These are phyloP conservation scores for Talaromyces thailandensis DNA, from an alignment of 495 filamentous ascomycete genomes.

Conservation along the genomic window DNA sequence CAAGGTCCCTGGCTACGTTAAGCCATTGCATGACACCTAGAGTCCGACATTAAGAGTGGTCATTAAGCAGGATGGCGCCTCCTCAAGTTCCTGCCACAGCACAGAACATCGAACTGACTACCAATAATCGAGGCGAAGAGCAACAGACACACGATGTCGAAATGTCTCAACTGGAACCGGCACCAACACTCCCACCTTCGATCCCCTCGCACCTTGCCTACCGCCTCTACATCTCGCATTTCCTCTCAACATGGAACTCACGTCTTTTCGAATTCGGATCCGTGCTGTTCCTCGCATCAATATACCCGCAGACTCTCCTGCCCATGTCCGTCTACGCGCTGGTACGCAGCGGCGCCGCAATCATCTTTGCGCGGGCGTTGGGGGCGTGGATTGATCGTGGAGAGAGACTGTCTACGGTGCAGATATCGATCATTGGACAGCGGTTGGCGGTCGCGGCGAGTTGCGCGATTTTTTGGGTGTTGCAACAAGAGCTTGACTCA, in stretches of 20 bases:
- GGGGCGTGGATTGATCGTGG: constrained; percentile 28
- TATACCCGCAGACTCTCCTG: constrained; percentile 39
- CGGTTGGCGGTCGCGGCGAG: constrained; percentile 12
- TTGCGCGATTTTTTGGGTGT: constrained; percentile 10
- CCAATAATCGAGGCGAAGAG: not conserved
- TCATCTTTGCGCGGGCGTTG: constrained; percentile 22
- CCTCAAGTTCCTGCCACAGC: not conserved
- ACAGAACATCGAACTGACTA: not conserved
- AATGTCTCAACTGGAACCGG: not conserved
- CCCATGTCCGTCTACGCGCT: constrained; percentile 17
- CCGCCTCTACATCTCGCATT: constrained; percentile 43
- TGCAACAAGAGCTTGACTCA: constrained; percentile 7
- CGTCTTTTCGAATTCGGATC: constrained; percentile 50
- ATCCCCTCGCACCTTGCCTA: not conserved
- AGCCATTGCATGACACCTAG: too few relatives aligned
- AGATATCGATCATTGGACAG: constrained; percentile 24
- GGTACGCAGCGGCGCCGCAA: constrained; percentile 8
- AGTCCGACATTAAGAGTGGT: too few relatives aligned
- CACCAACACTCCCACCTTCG: not conserved
- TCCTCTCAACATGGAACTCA: constrained; percentile 58
- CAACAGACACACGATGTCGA: not conserved
- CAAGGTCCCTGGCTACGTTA: not conserved
- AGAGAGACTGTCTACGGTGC: constrained; percentile 34
- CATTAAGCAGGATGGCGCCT: not conserved
- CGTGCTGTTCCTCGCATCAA: constrained; percentile 43